A percentile compares a stretch with the other conserved stretches of the same genome.
Conservation (phyloP, 495 filamentous ascomycete genomes). For the Annulohypoxylon nitens region DNA sequence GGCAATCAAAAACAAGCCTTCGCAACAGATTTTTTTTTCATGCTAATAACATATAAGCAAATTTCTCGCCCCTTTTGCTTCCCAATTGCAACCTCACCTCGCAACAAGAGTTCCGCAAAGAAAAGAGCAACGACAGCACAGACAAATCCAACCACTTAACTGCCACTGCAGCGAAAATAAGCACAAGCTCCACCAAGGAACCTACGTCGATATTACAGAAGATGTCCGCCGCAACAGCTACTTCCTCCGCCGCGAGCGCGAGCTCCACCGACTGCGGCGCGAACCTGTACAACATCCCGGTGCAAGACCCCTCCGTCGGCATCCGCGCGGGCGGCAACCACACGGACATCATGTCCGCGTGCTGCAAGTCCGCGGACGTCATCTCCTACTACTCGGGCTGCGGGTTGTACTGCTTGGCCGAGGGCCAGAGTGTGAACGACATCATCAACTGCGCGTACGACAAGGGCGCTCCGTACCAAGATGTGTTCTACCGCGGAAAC, state of each 20-base stretch:
- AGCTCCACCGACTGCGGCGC: conserved; percentile 49
- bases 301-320: conserved; percentile 60
- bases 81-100: background rate
- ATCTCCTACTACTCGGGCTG: conserved; percentile 62
- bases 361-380: conserved; percentile 61
- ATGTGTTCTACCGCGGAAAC: conserved; percentile 58
- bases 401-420: conserved; percentile 65
- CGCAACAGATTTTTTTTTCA: background rate
- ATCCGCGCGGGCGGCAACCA: conserved; percentile 54
- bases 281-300: conserved; percentile 58
- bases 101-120: background rate
- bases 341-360: conserved; percentile 57
- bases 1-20: conserved; percentile 19
- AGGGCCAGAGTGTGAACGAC: conserved; percentile 55
- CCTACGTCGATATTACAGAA: background rate
- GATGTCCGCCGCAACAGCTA: conserved; percentile 28
- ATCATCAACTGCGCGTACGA: conserved; percentile 55
- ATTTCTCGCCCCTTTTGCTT: background rate
- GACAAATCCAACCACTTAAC: too few relatives aligned
- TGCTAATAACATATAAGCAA: conserved; percentile 1
- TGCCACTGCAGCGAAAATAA: background rate
- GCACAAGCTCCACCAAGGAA: background rate
- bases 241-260: conserved; percentile 45
- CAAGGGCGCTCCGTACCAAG: conserved; percentile 49
- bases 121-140: background rate